These are phyloP conservation scores for Hamiltosporidium tvaerminnensis DNA, from an alignment of 371 early-diverging fungal species.

Conservation along the genomic window DNA sequence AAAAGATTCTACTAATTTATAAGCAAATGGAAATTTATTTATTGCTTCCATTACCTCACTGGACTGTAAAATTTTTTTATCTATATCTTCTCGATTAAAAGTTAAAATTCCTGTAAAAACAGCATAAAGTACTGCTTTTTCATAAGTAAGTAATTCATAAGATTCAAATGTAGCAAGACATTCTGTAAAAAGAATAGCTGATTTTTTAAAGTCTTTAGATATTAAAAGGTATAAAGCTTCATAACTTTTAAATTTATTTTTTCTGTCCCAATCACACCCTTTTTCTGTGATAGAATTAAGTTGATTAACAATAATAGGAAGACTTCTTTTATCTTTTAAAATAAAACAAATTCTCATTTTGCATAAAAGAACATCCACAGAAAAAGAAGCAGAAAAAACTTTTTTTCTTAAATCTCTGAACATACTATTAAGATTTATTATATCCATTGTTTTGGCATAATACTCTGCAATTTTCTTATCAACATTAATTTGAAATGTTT, in stretches of 20 bases:
- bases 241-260: slow-evolving; percentile 53
- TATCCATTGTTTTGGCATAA: slow-evolving; percentile 21
- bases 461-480: slow-evolving; percentile 21
- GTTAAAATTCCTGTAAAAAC: slow-evolving; percentile 41
- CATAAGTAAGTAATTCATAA: slow-evolving; percentile 38
- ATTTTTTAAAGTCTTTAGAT: slow-evolving; percentile 22
- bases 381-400: slow-evolving; percentile 11
- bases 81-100: slow-evolving; percentile 33
- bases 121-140: slow-evolving; percentile 36
- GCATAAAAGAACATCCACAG: slow-evolving; percentile 38
- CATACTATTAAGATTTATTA: background rate
- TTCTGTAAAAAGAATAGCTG: slow-evolving; percentile 37
- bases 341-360: slow-evolving; percentile 40
- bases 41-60: slow-evolving; percentile 37
- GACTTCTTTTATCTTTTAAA: slow-evolving; percentile 12
- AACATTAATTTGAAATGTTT: slow-evolving; percentile 8
- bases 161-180: slow-evolving; percentile 50
- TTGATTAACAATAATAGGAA: slow-evolving; percentile 10
- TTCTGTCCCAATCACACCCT: slow-evolving; percentile 53
- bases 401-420: background rate
- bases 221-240: slow-evolving; percentile 34
- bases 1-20: slow-evolving; percentile 27
- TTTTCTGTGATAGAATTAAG: slow-evolving; percentile 27
- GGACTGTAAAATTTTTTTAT: slow-evolving; percentile 36
- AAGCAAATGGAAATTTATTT: slow-evolving; percentile 11